These are phyloP conservation scores for Phaffia tasmanica DNA, from an alignment of 768 basidiomycete genomes.

Conservation along the genomic window DNA sequence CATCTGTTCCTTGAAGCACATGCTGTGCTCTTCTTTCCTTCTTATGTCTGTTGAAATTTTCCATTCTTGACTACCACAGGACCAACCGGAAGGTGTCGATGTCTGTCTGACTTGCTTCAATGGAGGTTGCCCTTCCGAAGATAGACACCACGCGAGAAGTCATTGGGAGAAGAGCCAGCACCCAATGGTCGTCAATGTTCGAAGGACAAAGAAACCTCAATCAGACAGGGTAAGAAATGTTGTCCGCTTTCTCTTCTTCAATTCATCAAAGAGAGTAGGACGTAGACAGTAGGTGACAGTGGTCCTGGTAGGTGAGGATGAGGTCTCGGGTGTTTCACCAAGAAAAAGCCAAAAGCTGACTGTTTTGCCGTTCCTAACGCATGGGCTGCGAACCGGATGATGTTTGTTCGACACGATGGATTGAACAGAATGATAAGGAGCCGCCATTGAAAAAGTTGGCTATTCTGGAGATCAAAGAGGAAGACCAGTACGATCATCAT, in stretches of 20 bases:
- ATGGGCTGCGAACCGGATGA: not conserved
- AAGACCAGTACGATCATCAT: slow-evolving; percentile 68
- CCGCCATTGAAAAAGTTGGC: slow-evolving; percentile 83
- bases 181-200: slow-evolving; percentile 64
- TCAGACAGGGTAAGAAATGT: slow-evolving; percentile 50
- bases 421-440: slow-evolving; percentile 55
- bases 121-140: slow-evolving; percentile 58
- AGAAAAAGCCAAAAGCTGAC: not conserved
- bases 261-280: not conserved
- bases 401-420: not conserved
- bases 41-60: not conserved
- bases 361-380: not conserved
- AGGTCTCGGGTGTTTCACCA: not conserved
- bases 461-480: slow-evolving; percentile 63
- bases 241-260: slow-evolving; percentile 26
- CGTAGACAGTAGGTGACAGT: not conserved
- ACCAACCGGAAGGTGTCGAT: slow-evolving; percentile 62
- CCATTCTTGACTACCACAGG: slow-evolving; percentile 43
- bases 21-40: not conserved
- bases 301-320: not conserved
- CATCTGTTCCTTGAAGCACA: not conserved
- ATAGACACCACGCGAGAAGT: slow-evolving; percentile 54
- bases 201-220: slow-evolving; percentile 56
- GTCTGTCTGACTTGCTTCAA: slow-evolving; percentile 91
- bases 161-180: slow-evolving; percentile 68